Evolutionary conservation across 305 asterid species (phyloP).

Genomic region (Rubia balearica): DNA sequence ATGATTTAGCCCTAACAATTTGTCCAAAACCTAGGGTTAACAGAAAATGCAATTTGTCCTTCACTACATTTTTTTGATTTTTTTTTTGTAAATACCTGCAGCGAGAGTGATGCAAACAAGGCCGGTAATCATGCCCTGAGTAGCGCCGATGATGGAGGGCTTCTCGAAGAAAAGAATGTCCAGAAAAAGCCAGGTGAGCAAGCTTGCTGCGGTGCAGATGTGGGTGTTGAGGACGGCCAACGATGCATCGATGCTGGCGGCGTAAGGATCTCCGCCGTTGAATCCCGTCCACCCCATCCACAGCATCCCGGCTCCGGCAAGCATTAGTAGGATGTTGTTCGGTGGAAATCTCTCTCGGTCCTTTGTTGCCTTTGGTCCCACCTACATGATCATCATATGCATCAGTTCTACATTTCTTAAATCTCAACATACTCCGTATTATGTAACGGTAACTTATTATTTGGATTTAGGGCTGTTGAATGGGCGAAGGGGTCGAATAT

Average conservation of each 20-base stretch:
- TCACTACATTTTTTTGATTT: no score
- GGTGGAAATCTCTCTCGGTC: constrained; percentile 65
- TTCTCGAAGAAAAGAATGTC: constrained; percentile 59
- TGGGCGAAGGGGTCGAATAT: no score
- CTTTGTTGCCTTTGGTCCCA: constrained; percentile 51
- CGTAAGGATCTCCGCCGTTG: constrained; percentile 69
- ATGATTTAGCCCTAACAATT: no score
- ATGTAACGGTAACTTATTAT: no score
- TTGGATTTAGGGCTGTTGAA: no score
- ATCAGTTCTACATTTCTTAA: no score
- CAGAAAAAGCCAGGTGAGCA: constrained; percentile 60
- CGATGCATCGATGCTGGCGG: constrained; percentile 56
- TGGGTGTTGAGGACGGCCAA: constrained; percentile 65
- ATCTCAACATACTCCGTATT: no score
- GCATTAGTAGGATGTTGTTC: constrained; percentile 55
- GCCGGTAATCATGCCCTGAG: constrained; percentile 82
- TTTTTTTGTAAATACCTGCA: constrained; percentile 31
- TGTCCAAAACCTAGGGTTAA: no score
- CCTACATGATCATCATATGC: constrained; percentile 25
- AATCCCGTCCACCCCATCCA: constrained; percentile 92
- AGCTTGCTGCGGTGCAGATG: constrained; percentile 57
- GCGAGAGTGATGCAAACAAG: constrained; percentile 77
- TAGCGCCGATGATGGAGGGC: constrained; percentile 72
- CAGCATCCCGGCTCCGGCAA: constrained; percentile 62
- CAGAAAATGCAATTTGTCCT: no score